Evolutionary conservation across 495 filamentous ascomycete species (phyloP), one percentile per base, ranked within the genome.

Genomic region (Chaetomium cochliodes): DNA sequence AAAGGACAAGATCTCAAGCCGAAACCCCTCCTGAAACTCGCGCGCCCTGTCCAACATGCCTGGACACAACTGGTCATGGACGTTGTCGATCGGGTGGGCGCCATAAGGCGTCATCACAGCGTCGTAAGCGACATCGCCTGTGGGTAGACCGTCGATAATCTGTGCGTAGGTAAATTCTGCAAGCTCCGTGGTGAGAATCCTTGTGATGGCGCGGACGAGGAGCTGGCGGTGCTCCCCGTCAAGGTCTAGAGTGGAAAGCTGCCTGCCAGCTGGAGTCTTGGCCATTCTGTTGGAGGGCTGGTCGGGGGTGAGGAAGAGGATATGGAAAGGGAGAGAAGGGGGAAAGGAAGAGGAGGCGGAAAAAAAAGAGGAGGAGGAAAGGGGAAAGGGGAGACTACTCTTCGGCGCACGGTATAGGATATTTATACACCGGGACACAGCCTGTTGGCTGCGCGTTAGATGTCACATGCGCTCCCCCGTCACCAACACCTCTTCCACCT

Each of bases 141-240:
- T 63, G 0, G 74, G 73, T 1, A 75, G 63, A 0, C 73, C 72
- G 63, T 78, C 69, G 22, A 77, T 71, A 28, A 76, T 76, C 46
- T 77, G 74, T 1, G 68, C 69, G 47, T 69, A 76, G 0, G 72
- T 74, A 49, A 62, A 51, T n/a, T 69, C 56, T 42, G 76, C 76
- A 57, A 70, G 33, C 7, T 70, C 63, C 12, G 63, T 73, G 12
- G 60, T 50, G 0, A 73, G 53, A 9, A 69, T 42, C 22, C 65
- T 67, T 18, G 20, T 33, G 13, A 75, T 58, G 28, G 70, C 67
- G 20, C 65, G 57, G 12, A 56, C 62, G 15, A 72, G 39, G 4
- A 61, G 16, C 16, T 63, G 47, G 50, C 33, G 56, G 18, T 69
- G 70, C 9, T 37, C 58, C 5, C 47, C 58, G 22, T 66, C 62